phyloP scores from a whole-genome alignment of 2,329 filamentous ascomycete genomes.

The Penicillium sp. region DNA sequence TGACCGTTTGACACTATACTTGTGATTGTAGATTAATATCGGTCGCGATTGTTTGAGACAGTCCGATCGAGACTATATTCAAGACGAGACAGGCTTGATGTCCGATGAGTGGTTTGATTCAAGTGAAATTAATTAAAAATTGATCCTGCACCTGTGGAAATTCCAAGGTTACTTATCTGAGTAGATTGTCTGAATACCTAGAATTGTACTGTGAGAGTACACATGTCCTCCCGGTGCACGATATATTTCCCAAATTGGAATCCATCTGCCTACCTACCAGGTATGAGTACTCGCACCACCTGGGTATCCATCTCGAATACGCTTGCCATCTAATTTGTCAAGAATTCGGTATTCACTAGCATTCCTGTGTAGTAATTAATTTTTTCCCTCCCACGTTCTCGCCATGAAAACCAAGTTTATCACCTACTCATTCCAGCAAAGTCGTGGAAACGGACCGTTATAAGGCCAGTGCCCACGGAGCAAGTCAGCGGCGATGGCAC shows the following conservation, averaged over 20 bases:
- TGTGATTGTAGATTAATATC: background rate
- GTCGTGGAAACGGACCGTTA: background rate
- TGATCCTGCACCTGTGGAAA: no score
- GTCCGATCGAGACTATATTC: background rate
- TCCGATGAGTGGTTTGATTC: background rate
- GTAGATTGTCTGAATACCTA: no score
- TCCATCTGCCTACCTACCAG: background rate
- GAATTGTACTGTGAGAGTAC: background rate
- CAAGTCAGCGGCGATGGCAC: constrained; percentile 3
- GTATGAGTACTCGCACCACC: background rate
- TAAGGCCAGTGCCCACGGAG: constrained; percentile 7
- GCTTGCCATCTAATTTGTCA: background rate
- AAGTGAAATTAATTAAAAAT: background rate
- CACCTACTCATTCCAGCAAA: background rate
- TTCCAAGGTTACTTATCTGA: no score
- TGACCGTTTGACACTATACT: background rate
- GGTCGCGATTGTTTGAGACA: background rate
- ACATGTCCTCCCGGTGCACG: background rate
- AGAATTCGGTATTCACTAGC: background rate
- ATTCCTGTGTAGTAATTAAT: background rate
- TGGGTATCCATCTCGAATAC: background rate
- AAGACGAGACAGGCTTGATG: background rate
- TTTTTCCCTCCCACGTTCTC: background rate
- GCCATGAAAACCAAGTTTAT: no score
- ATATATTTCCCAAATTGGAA: background rate